Evolutionary conservation across 208 protist species (phyloP), one percentile per base, ranked within the genome.

Genomic region (Wallacemonas sp.): DNA sequence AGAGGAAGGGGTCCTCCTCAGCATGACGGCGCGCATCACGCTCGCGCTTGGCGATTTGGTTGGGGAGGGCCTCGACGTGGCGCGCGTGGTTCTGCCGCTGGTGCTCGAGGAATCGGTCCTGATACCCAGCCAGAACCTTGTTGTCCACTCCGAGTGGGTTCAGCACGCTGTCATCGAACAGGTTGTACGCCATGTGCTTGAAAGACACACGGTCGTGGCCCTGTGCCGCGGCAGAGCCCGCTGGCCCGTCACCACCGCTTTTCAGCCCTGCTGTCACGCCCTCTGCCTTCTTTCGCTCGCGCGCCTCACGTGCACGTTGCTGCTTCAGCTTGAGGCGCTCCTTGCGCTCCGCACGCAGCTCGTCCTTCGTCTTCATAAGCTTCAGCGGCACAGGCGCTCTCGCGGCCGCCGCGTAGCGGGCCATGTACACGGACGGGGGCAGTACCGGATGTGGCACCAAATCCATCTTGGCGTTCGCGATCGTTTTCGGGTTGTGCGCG

Each of bases 31-130:
- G 61, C 30, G 67, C 42, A 58, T 91, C 81, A 1, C 75, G 73
- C 44, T 66, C 68, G 1, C 83, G 78, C 63, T 92, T 92, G 38
- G 80, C 66, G 41, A 89, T 87, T 53, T 94, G 89, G 36, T 79
- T 45, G 10, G 85, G 85, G 48, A 94, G 68, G 0, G 89, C 89
- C 27, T 70, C 80, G 32, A 92, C 78, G 71, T 94, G 89, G 3
- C 83, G 83, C 21, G 90, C 79, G 71, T 92, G 79, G 59, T 94
- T 94, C n/a, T 70, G 78, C 0, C 70, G 71, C 65, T 92, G 83
- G 62, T 94, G 89, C 30, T 89, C 79, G 19, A 85, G 39, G 66
- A 85, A 73, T 34, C 89, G 89, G 68, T 91, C 76, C 67, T 89
- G 71, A 65, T 92, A 92, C 62, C 90, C 83, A 22, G 78, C 66